Conservation (phyloP, 106 monocot species). For the Chionographis japonica region DNA sequence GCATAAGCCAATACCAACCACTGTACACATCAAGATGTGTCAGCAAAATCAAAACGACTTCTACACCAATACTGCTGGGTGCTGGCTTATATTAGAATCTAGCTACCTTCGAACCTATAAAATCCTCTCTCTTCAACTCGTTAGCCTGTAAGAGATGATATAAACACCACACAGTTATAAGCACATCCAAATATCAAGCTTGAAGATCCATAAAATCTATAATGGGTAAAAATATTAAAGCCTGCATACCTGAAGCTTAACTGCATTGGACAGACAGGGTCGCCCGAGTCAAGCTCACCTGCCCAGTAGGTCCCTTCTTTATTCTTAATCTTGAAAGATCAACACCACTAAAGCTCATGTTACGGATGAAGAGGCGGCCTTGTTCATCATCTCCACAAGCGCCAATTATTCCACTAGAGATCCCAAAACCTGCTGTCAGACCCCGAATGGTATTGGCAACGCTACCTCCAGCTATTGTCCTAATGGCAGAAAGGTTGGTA, state of each 20-base stretch:
- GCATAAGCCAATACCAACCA: no score
- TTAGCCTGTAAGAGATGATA: no score
- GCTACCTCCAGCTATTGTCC: conserved; percentile 86
- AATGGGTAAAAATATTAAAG: neutral
- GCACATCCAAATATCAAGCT: neutral
- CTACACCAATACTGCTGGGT: no score
- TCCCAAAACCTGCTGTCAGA: conserved; percentile 64
- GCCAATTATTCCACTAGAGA: conserved; percentile 74
- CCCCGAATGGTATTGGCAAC: conserved; percentile 88
- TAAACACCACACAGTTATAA: conserved; percentile 3
- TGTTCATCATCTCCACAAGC: conserved; percentile 90
- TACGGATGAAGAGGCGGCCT: conserved; percentile 50
- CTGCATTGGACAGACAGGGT: conserved; percentile 71
- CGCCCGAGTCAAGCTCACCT: conserved; percentile 38
- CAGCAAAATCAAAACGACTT: no score
- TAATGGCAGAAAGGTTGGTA: no score
- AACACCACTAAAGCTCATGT: conserved; percentile 64
- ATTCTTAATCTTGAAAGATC: conserved; percentile 73
- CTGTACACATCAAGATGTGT: no score
- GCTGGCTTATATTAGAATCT: no score
- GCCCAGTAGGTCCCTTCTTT: conserved; percentile 73
- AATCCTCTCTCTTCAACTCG: no score
- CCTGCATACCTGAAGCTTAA: conserved; percentile 70
- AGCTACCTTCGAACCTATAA: no score
- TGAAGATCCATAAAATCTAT: neutral